Conservation (phyloP, 2,329 filamentous ascomycete genomes). For the Chaetomium sp. region DNA sequence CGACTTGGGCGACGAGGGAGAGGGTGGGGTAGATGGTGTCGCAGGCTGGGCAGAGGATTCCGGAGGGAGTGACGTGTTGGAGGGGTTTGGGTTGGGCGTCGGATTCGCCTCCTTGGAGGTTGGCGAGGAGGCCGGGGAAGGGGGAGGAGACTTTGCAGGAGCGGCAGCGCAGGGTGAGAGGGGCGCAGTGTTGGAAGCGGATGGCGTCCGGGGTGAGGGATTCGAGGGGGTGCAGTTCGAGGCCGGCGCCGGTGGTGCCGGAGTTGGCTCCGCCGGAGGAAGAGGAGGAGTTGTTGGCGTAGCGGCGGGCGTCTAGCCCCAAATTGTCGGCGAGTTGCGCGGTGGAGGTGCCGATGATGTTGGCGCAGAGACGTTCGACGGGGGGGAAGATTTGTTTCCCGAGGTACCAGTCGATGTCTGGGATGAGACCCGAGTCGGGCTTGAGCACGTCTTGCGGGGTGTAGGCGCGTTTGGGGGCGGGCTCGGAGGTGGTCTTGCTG, state of each 20-base stretch:
- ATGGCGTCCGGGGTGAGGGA: conserved; percentile 88
- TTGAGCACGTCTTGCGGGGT: conserved; percentile 80
- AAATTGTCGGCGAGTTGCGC: conserved; percentile 87
- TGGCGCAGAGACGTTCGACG: conserved; percentile 94
- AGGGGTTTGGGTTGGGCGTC: conserved; percentile 30
- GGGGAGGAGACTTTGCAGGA: conserved; percentile 64
- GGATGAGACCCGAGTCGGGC: conserved; percentile 64
- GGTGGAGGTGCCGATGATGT: conserved; percentile 87
- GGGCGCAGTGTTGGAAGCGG: conserved; percentile 75
- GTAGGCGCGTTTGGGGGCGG: conserved; percentile 81
- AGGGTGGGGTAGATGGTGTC: conserved; percentile 58
- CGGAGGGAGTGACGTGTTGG: conserved; percentile 61
- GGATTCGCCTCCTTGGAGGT: too few relatives aligned
- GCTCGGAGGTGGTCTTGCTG: conserved; percentile 53
- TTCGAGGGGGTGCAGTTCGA: conserved; percentile 83
- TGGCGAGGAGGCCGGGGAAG: conserved; percentile 66
- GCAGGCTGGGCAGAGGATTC: conserved; percentile 69
- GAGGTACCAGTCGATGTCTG: conserved; percentile 96
- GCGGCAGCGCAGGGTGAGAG: conserved; percentile 73
- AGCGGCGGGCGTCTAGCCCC: conserved; percentile 83
- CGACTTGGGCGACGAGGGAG: conserved; percentile 77
- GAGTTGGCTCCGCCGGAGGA: conserved; percentile 25
- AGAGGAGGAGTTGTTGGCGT: conserved; percentile 43
- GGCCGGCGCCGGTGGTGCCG: conserved; percentile 42
- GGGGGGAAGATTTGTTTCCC: conserved; percentile 98